phyloP scores from a whole-genome alignment of 2,329 filamentous ascomycete species.

The Colletotrichum trifolii region DNA sequence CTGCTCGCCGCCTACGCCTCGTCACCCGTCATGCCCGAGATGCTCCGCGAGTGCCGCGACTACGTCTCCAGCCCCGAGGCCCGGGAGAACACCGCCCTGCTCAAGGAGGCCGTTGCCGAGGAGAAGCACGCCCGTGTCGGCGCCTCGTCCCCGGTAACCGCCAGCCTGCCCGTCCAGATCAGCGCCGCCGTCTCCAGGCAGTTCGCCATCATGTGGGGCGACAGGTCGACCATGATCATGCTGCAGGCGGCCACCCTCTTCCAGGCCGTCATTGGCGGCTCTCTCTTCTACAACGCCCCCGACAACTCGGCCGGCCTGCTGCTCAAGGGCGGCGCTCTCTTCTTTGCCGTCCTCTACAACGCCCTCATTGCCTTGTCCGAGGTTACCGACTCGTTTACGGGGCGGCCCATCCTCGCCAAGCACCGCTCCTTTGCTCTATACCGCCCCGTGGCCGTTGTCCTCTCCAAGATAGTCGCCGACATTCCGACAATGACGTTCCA shows the following conservation, averaged over 20 bases:
- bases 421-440: constrained; percentile 61
- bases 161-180: too few relatives aligned
- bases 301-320: constrained; percentile 62
- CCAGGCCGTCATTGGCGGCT: constrained; percentile 71
- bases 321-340: constrained; percentile 65
- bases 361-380: constrained; percentile 68
- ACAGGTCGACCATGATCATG: constrained; percentile 59
- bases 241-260: constrained; percentile 60
- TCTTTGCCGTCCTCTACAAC: constrained; percentile 69
- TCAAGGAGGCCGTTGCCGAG: constrained; percentile 4
- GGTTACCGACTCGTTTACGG: constrained; percentile 55
- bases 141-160: not conserved
- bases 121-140: constrained; percentile 6
- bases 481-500: constrained; percentile 67
- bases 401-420: constrained; percentile 60
- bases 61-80: not conserved
- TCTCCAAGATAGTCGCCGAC: constrained; percentile 64
- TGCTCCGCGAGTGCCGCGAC: constrained; percentile 1
- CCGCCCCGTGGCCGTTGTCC: constrained; percentile 62
- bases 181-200: constrained; percentile 50
- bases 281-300: constrained; percentile 65
- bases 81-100: not conserved
- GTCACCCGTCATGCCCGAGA: not conserved
- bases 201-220: constrained; percentile 63
- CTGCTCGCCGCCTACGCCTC: constrained; percentile 54